Conservation (phyloP, 225 moss, liverwort and hornwort species). For the Polytrichum formosum region DNA sequence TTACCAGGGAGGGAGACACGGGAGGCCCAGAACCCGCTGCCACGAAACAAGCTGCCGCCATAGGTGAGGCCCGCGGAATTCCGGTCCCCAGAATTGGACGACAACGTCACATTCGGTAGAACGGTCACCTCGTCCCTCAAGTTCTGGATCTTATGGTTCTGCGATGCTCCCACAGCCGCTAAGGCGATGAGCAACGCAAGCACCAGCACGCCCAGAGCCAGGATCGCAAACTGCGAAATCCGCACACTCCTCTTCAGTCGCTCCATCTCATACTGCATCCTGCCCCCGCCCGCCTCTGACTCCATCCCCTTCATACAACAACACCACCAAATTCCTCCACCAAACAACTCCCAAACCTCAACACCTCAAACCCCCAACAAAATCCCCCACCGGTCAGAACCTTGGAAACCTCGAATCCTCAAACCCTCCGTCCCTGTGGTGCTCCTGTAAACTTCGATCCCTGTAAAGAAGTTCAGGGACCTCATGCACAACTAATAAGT, state of each 20-base stretch:
- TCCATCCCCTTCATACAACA: conserved; percentile 29
- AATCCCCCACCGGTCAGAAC: too few species aligned
- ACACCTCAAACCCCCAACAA: too few species aligned
- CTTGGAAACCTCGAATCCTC: too few species aligned
- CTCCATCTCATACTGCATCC: conserved; percentile 44
- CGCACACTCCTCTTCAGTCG: conserved; percentile 54
- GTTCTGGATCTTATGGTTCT: conserved; percentile 32
- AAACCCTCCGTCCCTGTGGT: too few species aligned
- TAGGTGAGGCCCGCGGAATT: conserved; percentile 63
- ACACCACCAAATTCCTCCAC: too few species aligned
- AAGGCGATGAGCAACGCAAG: conserved; percentile 56
- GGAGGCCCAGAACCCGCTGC: conserved; percentile 84
- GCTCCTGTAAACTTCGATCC: too few species aligned
- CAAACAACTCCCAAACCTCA: too few species aligned
- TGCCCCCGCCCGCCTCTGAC: conserved; percentile 17
- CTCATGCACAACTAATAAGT: too few species aligned
- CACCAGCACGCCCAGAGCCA: conserved; percentile 34
- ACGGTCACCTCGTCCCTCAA: conserved; percentile 26
- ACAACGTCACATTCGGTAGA: conserved; percentile 53
- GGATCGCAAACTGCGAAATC: conserved; percentile 31
- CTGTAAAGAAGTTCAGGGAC: too few species aligned
- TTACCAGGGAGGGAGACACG: conserved; percentile 42
- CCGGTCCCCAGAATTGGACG: conserved; percentile 40
- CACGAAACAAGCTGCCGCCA: conserved; percentile 92
- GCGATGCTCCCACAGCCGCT: conserved; percentile 53